phyloP scores from a whole-genome alignment of 345 rosid species.

The Murraya koenigii region DNA sequence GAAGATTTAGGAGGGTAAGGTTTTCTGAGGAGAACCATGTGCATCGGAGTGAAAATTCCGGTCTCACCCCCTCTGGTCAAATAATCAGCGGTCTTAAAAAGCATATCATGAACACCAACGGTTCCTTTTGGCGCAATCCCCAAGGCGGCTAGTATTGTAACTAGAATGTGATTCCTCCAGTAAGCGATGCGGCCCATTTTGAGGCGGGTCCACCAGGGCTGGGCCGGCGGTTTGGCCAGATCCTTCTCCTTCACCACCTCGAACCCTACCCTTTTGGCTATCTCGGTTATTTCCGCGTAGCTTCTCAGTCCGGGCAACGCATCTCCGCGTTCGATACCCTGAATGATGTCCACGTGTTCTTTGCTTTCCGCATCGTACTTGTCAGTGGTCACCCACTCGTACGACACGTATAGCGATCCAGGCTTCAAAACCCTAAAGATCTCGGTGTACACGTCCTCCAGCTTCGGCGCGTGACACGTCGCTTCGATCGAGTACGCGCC shows the following conservation, averaged over 20 bases:
- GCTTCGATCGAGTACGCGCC: conserved; percentile 98
- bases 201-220: conserved; percentile 86
- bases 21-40: conserved; percentile 89
- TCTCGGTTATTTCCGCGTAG: conserved; percentile 52
- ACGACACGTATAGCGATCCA: conserved; percentile 71
- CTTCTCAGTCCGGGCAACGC: conserved; percentile 83
- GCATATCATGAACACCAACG: conserved; percentile 93
- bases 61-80: conserved; percentile 80
- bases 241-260: conserved; percentile 83
- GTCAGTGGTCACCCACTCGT: conserved; percentile 94
- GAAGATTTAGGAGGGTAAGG: conserved; percentile 38
- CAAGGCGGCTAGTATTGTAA: conserved; percentile 62
- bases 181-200: conserved; percentile 88
- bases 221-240: conserved; percentile 76
- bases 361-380: conserved; percentile 42
- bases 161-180: conserved; percentile 91
- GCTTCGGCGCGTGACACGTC: conserved; percentile 94
- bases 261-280: conserved; percentile 74
- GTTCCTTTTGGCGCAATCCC: conserved; percentile 93
- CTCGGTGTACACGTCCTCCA: conserved; percentile 86
- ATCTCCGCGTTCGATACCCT: conserved; percentile 89
- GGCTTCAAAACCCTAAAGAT: conserved; percentile 79
- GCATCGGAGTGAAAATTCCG: conserved; percentile 94
- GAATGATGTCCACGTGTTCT: conserved; percentile 73
- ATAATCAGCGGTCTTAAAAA: conserved; percentile 77